Evolutionary conservation across 495 filamentous ascomycete genomes (phyloP), one percentile per base, ranked within the genome.

Genomic region (Cairneyella variabilis): DNA sequence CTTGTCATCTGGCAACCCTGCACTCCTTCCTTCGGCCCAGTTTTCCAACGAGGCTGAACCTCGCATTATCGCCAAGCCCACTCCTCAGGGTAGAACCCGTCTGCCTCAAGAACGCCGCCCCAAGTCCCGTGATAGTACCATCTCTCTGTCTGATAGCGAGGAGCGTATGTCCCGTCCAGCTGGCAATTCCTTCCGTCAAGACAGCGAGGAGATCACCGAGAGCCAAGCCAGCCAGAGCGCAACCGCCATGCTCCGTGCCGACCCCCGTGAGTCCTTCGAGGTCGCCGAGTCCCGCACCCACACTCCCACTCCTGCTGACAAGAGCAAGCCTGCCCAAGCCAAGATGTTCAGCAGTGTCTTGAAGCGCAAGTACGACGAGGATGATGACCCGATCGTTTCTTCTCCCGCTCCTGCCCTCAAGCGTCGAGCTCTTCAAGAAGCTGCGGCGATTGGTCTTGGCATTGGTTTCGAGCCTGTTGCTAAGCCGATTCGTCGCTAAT

Each of bases 91-190:
- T 5, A 23, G 30, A 3, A 8, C 57, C 68, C 55, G 46, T 61
- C 41, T 30, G 53, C 53, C 53, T 57, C 48, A 58, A 65, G 63
- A 56, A 52, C 62, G 59, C 54, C 49, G 63, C 56, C 78, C 76
- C 45, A 79, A 84, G 61, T 88, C 89, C 62, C 78, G 88, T 41
- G 90, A 96, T 59, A 93, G 88, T 71, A 96, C 91, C 5, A 91
- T 96, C 44, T 95, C 91, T 0, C 89, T 83, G 16, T 85, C 87
- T 3, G 89, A 92, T 50, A 79, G 80, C 20, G 85, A 87, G 39
- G 78, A 81, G 26, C 74, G 73, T 39, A 74, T 77, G n/a, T 32
- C 28, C 14, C 28, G 28, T 37, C 77, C 77, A 16, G 75, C 46
- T 16, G 45, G 8, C 1, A 27, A 22, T 17, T 27, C 16, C 10